Evolutionary conservation across 2,329 filamentous ascomycete species (phyloP).

Genomic region (Calonectria pseudoreteaudii): DNA sequence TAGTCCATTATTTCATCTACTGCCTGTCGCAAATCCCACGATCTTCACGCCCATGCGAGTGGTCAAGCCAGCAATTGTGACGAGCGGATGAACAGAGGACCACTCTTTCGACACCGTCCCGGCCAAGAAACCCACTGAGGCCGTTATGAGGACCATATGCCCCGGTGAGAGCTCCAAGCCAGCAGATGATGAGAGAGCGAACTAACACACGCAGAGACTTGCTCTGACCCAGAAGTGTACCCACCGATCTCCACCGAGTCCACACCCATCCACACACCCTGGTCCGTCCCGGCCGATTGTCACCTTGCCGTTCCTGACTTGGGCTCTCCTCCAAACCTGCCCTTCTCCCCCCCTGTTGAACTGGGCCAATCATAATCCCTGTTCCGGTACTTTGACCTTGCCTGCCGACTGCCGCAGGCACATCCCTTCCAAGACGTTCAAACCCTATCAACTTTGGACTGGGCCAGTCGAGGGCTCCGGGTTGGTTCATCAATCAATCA

Average conservation of each 20-base stretch:
- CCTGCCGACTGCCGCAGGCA: constrained; percentile 23
- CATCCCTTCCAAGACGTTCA: constrained; percentile 11
- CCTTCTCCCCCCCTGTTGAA: constrained; percentile 17
- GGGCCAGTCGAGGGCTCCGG: constrained; percentile 8
- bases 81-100: not conserved
- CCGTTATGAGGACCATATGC: constrained; percentile 10
- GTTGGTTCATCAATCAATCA: constrained; percentile 18
- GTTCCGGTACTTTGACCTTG: constrained; percentile 31
- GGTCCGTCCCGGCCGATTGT: constrained; percentile 42
- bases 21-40: not conserved
- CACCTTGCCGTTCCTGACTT: constrained; percentile 44
- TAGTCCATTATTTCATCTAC: not conserved
- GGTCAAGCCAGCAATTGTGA: constrained; percentile 4
- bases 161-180: constrained; percentile 5
- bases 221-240: constrained; percentile 8
- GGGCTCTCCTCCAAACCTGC: constrained; percentile 33
- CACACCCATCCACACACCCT: constrained; percentile 35
- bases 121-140: constrained; percentile 10
- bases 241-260: constrained; percentile 31
- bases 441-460: constrained; percentile 15
- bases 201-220: constrained; percentile 8
- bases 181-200: constrained; percentile 2
- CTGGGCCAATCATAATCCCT: constrained; percentile 23
- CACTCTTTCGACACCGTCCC: constrained; percentile 1
- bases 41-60: not conserved